Evolutionary conservation across 768 basidiomycete species (phyloP).

Genomic region (Mycena olivaceomarginata): DNA sequence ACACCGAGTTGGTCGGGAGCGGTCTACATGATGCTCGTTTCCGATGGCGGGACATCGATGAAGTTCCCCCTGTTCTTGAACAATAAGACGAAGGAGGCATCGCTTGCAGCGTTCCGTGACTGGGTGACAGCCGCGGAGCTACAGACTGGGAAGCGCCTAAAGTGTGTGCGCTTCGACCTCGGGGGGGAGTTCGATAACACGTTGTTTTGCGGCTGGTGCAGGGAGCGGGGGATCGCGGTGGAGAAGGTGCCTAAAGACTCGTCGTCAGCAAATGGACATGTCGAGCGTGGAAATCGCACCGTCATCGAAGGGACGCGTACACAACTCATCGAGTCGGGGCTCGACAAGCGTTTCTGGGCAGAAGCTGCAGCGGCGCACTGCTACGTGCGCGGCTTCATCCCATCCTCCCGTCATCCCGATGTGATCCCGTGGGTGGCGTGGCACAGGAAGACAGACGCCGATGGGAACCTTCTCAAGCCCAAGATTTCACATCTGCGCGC

Average conservation of each 20-base stretch:
- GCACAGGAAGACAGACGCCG: no score
- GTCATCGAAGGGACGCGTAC: neutral
- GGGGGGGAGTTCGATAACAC: neutral
- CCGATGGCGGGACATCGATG: neutral
- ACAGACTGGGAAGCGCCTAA: neutral
- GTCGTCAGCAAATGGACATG: constrained; percentile 5
- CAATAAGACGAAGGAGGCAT: neutral
- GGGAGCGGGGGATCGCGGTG: neutral
- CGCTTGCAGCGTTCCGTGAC: neutral
- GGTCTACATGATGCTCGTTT: no score
- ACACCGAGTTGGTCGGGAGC: neutral
- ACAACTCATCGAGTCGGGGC: no score
- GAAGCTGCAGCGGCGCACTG: no score
- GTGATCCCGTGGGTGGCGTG: no score
- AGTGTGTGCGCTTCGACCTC: neutral
- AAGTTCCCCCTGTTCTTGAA: neutral
- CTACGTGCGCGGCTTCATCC: no score
- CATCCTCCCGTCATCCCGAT: no score
- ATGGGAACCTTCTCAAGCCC: no score
- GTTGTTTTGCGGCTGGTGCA: neutral
- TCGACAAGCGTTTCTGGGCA: no score
- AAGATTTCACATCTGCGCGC: no score
- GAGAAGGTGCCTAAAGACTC: neutral
- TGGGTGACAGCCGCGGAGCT: neutral
- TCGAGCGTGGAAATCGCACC: neutral